Base-by-base conservation (phyloP, 177 flowering plant genomes). In the Vitis hybrid region DNA sequence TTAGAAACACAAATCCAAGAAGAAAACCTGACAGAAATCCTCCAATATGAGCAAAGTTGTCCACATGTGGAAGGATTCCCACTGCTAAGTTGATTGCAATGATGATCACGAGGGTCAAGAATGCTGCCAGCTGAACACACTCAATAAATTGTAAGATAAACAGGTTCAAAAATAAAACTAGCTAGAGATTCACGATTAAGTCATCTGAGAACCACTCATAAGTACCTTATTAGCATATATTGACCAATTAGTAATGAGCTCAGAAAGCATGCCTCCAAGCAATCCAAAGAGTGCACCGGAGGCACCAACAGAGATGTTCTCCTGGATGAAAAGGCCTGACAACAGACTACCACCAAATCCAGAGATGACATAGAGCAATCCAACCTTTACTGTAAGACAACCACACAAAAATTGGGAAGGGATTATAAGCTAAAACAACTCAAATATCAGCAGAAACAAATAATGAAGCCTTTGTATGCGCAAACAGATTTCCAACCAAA, bases 21-120 rank as follows among this genome's bases (percentile, higher is more conserved):
- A 91, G 86, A 73, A 89, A 87, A 39, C 95, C 97, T 7, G 97
- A 74, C 66, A 81, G 2, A 74, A 93, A 91, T 60, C 98, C 98
- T 79, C 98, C 97, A 66, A 91, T 85, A 74, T 93, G 98, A 70
- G 97, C 97, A 76, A 88, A 93, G 81, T 89, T 93, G 85, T 93
- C 98, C 23, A 93, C 92, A 39, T 87, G 90, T 15, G 97, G 97
- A 60, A 91, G 91, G 64, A 91, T 81, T 68, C 97, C 98, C 57
- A 93, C 81, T 1, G 91, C 97, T 66, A 93, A 70, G 71, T 93
- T 93, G 68, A 89, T 70, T 8, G 60, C 86, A 32, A 91, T 79
- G 75, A 91, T 88, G 69, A 88, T 15, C 70, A 91, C 11, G 11
- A 93, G 93, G 63, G 92, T 88, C 69, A 87, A 48, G 18, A 91